A percentile compares a stretch with the other conserved stretches of the same genome.
These are phyloP conservation scores for Beauveria australis DNA, from an alignment of 2,329 filamentous ascomycete genomes.

Conservation along the genomic window DNA sequence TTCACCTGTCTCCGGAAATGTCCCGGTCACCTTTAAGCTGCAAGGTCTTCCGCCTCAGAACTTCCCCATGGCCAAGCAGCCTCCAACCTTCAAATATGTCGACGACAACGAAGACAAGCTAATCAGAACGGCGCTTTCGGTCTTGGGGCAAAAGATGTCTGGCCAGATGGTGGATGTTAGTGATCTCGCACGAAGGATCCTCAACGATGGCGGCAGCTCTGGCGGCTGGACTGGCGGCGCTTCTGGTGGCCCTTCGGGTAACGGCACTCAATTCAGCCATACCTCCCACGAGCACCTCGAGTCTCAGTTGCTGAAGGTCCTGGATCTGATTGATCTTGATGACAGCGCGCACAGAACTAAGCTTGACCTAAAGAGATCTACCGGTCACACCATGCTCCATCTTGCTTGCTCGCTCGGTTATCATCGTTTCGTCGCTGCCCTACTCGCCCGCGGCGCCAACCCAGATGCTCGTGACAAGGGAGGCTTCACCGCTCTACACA, in stretches of 20 bases:
- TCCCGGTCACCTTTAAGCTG: constrained; percentile 62
- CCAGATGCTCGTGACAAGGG: constrained; percentile 67
- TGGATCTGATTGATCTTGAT: constrained; percentile 74
- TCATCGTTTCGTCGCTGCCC: constrained; percentile 65
- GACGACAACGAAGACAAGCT: constrained; percentile 63
- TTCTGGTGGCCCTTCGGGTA: constrained; percentile 30
- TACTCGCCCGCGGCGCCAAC: constrained; percentile 70
- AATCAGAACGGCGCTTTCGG: constrained; percentile 57
- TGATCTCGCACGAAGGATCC: constrained; percentile 53
- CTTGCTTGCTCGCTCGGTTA: constrained; percentile 69
- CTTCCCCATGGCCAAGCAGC: constrained; percentile 31
- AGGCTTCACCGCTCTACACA: constrained; percentile 74
- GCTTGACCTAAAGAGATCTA: constrained; percentile 56
- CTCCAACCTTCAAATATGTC: constrained; percentile 61
- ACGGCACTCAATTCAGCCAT: constrained; percentile 36
- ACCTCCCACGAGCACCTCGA: constrained; percentile 49
- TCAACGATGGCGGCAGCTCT: constrained; percentile 36
- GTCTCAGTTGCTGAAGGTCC: constrained; percentile 58
- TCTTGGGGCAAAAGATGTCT: constrained; percentile 57
- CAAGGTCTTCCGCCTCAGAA: constrained; percentile 33
- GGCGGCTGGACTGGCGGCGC: constrained; percentile 38
- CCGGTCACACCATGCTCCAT: constrained; percentile 75
- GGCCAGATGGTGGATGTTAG: constrained; percentile 53
- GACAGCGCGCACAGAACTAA: constrained; percentile 60
- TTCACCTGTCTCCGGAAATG: constrained; percentile 55